Evolutionary conservation across 176 grass and related monocot genomes (phyloP), one percentile per base, ranked within the genome.

Genomic region (Ensete ventricosum): DNA sequence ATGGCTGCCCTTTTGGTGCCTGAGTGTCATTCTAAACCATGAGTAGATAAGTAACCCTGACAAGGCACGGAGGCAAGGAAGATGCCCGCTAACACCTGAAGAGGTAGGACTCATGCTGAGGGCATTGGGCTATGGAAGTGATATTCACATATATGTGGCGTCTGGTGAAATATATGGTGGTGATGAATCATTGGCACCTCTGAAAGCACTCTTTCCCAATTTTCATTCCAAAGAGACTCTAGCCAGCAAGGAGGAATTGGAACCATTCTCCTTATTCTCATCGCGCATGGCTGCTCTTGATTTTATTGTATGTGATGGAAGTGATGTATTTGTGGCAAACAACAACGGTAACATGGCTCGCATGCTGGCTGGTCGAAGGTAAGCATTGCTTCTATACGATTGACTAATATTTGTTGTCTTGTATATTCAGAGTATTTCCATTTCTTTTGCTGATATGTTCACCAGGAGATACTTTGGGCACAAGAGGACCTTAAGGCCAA

Each of bases 161-260:
- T 96, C 92, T 73, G 92, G 92, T 64, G 87, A 96, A 53, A 96
- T 92, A 81, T 96, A 96, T 85, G 92, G 92, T 57, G 89, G 92
- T 34, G 80, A 92, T 51, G 76, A 84, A 64, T 89, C 89, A 22
- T 80, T 96, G 63, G 86, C 86, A 79, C 82, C 89, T 1, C 75
- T 96, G 26, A 96, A 87, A 78, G 81, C 71, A 11, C 83, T 96
- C 58, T 96, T 96, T 64, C 92, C 92, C n/a, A 91, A 96, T 89
- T 87, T 87, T 78, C 84, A 92, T 77, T 87, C 92, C 23, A 96
- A 96, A 73, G 92, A 96, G 80, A 89, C 86, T 55, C 57, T 96
- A 71, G 66, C 89, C 58, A 89, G 77, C 73, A 63, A 83, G 55
- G 84, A 92, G 72, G 89, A 92, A 57, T 71, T 96, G 72, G 72